Base-by-base conservation (phyloP, 2,329 filamentous ascomycete species). In the Colletotrichum lupini region DNA sequence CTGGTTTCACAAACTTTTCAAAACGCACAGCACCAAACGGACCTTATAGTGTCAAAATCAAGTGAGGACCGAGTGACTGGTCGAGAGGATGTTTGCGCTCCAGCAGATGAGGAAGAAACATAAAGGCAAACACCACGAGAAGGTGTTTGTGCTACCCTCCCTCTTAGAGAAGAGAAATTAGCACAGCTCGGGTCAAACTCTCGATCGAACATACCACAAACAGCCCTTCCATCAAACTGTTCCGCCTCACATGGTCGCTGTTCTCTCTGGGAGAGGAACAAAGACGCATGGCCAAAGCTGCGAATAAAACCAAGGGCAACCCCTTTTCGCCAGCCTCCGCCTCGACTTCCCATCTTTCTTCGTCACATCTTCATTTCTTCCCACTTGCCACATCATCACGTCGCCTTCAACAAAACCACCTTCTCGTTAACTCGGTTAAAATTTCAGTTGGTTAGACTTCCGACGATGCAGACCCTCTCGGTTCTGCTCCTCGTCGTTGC, bases 181-280 rank as follows among this genome's bases (percentile, higher is more conserved):
- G 19, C 42, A 22, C 42, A 22, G 42, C 87, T 96, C 94, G 81
- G 94, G 93, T 77, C 60, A 28, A 63, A n/a, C 7, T 46, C 28
- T 8, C 8, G 5, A 12, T 9, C 9, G 28, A 37, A 52, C 12
- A 22, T 16, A 37, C 30, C 52, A 64, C 32, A 49, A 37, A 64
- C 61, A 19, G 53, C 46, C 16, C 22, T 9, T 19, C 12, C 12
- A 12, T 32, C 4, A 11, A 32, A 5, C 28, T 32, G n/a, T 9
- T 14, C 35, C 8, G 28, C 26, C n/a, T 7, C 8, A 19, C 9
- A 37, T 12, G 22, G 22, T 6, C 22, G n/a, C 22, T 19, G 8
- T 53, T 37, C 35, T 32, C 7, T 35, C 1, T 49, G 19, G 14
- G 14, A 4, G 2, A 16, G 2, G 5, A 5, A 37, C 46, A 55